Base-by-base conservation (phyloP, 331 rosid genomes). In the Saraca asoca region DNA sequence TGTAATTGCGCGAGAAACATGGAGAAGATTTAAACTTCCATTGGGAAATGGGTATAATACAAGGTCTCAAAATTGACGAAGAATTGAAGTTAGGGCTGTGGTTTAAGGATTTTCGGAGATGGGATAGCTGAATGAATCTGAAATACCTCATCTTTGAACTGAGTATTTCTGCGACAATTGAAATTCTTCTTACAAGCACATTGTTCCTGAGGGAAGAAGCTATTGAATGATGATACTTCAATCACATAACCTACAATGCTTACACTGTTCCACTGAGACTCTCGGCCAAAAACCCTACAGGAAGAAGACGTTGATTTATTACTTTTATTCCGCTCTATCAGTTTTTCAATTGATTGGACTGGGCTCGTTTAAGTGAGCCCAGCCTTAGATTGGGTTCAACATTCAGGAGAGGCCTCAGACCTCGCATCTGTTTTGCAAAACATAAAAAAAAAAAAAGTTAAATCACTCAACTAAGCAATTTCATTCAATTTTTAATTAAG, bases 141-240 rank as follows among this genome's bases (percentile, higher is more conserved):
- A 72, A 76, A 80, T 65, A 62, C 61, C 81, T 84, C 88, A 89
- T 86, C 18, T 69, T 78, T 5, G 2, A 5, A 38, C 17, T 15
- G n/a, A 2, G 9, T n/a, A 24, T 8, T 39, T 6, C 34, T 37
- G 24, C 7, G 48, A 48, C 37, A 15, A 10, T 7, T 29, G 37
- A 35, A 14, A 10, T 24, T 1, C n/a, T 1, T 9, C 9, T 52
- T 31, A 62, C 1, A 34, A 16, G 42, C 7, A 50, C 70, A 76
- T 62, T 41, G 79, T 49, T 29, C 49, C 0, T 9, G 42, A 66
- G 33, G 17, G 42, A 43, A 52, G 51, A 68, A 72, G 66, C 46
- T 72, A 52, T 0, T 29, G n/a, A 45, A 24, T 24, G 31, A 24
- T 24, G 9, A 39, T 0, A 34, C 2, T 17, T 50, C 17, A 18